Conservation (phyloP, 2,329 filamentous ascomycete species). For the Herpomyces periplanetae region DNA sequence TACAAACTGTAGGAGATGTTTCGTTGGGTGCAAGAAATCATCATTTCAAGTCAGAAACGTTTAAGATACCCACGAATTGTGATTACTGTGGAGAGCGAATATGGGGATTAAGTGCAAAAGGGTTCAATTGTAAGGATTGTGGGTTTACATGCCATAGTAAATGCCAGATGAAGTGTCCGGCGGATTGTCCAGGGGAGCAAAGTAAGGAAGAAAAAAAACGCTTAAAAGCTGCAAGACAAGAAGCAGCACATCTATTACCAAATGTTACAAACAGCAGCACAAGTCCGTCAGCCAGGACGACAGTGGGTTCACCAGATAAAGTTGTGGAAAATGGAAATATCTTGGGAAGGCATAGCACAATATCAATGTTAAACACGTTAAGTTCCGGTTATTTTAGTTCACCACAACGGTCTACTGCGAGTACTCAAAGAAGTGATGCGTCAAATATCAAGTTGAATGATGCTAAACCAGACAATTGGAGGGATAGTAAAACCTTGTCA, state of each 20-base stretch:
- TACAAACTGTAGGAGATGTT: constrained; percentile 57
- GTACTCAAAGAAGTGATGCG: too few species aligned
- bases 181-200: constrained; percentile 73
- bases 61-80: constrained; percentile 95
- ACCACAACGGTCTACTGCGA: too few species aligned
- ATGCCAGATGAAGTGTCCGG: constrained; percentile 92
- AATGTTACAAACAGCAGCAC: too few species aligned
- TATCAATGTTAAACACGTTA: too few species aligned
- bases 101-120: constrained; percentile 85
- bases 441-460: too few species aligned
- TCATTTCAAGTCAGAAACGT: constrained; percentile 93
- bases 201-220: constrained; percentile 85
- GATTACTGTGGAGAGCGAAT: constrained; percentile 85
- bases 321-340: too few species aligned
- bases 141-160: constrained; percentile 96
- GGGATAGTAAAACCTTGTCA: too few species aligned
- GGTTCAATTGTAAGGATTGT: constrained; percentile 77
- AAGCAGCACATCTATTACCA: constrained; percentile 19
- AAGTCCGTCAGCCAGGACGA: too few species aligned
- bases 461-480: too few species aligned
- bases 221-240: constrained; percentile 48
- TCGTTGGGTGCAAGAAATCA: constrained; percentile 74
- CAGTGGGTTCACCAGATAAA: too few species aligned
- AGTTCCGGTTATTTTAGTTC: too few species aligned
- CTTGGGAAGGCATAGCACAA: too few species aligned